Base-by-base conservation (phyloP, 177 flowering plant species). In the Vitis hybrid region DNA sequence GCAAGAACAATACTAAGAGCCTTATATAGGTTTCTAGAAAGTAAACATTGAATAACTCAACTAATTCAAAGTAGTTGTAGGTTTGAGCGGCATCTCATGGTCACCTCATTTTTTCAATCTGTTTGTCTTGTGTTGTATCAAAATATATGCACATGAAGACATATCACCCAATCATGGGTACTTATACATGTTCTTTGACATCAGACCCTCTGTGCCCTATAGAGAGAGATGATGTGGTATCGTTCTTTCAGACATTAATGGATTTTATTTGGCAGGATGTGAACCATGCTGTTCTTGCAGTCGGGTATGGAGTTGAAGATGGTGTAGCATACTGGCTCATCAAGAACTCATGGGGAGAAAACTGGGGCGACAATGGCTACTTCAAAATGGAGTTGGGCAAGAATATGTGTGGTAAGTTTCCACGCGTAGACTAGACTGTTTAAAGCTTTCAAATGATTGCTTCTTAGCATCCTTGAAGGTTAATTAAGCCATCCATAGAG, bases 321-420 rank as follows among this genome's bases (percentile, higher is more conserved):
- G 96, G 90, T 32, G 72, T 86, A 10, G 96, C 96, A 5, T 95
- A 89, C 70, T 94, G 99, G 98, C 91, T 93, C 14, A 80, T 93
- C 46, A 95, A 95, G 86, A 95, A 95, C 78, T 95, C 99, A n/a
- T 95, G 98, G 99, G 99, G 99, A 27, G 82, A 13, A 9, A 70
- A 64, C 70, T 95, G 99, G 99, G 99, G 98, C 55, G 89, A 84
- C 73, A 52, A 84, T 69, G 99, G 99, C 49, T 94, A 94, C 87
- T 96, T 94, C 76, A 96, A 96, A 83, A 96, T 96, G 91, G 98
- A 96, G 80, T 49, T 91, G 85, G 98, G 99, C 61, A 96, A 91
- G 78, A 96, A 96, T 90, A 92, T 96, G 99, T 96, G 99, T 82
- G 99, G 99, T 95, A 76, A 82, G 98, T 86, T 65, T 62, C 60